Evolutionary conservation across 345 rosid genomes (phyloP).

Genomic region (Turnera subulata): DNA sequence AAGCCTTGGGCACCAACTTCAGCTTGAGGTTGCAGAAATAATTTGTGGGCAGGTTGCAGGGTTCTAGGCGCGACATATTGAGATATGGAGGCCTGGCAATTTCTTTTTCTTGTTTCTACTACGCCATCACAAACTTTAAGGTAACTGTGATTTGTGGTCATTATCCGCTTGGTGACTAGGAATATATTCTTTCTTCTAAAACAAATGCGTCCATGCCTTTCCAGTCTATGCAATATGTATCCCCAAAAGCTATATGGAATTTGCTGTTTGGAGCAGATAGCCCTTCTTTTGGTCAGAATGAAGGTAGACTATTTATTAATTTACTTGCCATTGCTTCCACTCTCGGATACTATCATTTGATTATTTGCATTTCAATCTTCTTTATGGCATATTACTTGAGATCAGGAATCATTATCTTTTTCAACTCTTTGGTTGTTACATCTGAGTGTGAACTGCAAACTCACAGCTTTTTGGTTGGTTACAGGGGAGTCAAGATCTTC

Average conservation of each 20-base stretch:
- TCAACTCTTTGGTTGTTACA: neutral
- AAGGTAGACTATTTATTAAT: too few relatives aligned
- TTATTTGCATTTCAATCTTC: too few relatives aligned
- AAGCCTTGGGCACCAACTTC: conserved; percentile 21
- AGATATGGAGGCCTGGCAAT: conserved; percentile 86
- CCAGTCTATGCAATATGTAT: conserved; percentile 91
- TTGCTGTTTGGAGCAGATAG: conserved; percentile 52
- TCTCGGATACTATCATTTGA: neutral
- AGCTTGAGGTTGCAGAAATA: conserved; percentile 65
- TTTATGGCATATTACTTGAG: too few relatives aligned
- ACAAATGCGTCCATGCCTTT: conserved; percentile 6
- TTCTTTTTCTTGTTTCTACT: conserved; percentile 66
- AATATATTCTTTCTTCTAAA: neutral
- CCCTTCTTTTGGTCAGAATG: conserved; percentile 45
- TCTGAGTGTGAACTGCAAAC: neutral
- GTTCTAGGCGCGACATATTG: conserved; percentile 73
- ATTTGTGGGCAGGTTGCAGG: conserved; percentile 92
- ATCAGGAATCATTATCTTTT: neutral
- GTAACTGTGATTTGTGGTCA: conserved; percentile 24
- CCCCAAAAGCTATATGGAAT: conserved; percentile 90
- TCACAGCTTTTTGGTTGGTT: conserved; percentile 13
- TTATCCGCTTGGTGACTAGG: conserved; percentile 1
- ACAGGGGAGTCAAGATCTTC: conserved; percentile 42
- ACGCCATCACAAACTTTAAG: conserved; percentile 66
- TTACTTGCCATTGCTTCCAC: too few relatives aligned